These are phyloP conservation scores for Hapsidospora chrysogenum DNA, from an alignment of 495 filamentous ascomycete genomes.

Conservation along the genomic window DNA sequence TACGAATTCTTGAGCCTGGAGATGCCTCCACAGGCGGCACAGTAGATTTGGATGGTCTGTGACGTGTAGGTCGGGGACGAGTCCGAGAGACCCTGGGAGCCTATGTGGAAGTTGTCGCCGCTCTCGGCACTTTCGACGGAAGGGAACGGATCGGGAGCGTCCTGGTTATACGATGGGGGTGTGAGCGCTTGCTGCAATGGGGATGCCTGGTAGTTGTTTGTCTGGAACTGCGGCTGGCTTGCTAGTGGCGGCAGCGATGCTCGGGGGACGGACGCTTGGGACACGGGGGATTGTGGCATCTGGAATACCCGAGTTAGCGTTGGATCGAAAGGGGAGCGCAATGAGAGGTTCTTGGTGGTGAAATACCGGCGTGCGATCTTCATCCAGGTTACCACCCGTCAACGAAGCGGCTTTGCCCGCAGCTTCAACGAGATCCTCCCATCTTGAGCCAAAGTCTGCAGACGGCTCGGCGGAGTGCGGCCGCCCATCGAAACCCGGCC, in stretches of 20 bases:
- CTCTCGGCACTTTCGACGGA: slow-evolving; percentile 57
- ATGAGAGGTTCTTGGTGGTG: slow-evolving; percentile 4
- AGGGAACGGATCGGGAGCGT: slow-evolving; percentile 59
- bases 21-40: slow-evolving; percentile 60
- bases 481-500: slow-evolving; percentile 62
- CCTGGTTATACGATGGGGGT: slow-evolving; percentile 51
- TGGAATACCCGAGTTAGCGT: slow-evolving; percentile 24
- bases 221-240: slow-evolving; percentile 39
- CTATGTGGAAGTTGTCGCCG: slow-evolving; percentile 50
- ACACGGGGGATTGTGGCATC: slow-evolving; percentile 52
- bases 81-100: slow-evolving; percentile 31
- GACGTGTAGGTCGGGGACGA: slow-evolving; percentile 37
- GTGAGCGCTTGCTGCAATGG: slow-evolving; percentile 76
- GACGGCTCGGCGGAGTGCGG: slow-evolving; percentile 71
- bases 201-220: slow-evolving; percentile 51
- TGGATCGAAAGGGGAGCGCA: slow-evolving; percentile 14
- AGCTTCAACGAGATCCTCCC: slow-evolving; percentile 89
- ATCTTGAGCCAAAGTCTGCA: slow-evolving; percentile 66
- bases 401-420: slow-evolving; percentile 46
- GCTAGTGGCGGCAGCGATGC: slow-evolving; percentile 58
- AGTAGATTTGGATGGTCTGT: slow-evolving; percentile 68
- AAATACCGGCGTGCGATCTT: slow-evolving; percentile 66
- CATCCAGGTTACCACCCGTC: slow-evolving; percentile 80
- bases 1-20: slow-evolving; percentile 65
- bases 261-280: slow-evolving; percentile 42